Evolutionary conservation across 768 basidiomycete genomes (phyloP).

Genomic region (Termitomyces sp.): DNA sequence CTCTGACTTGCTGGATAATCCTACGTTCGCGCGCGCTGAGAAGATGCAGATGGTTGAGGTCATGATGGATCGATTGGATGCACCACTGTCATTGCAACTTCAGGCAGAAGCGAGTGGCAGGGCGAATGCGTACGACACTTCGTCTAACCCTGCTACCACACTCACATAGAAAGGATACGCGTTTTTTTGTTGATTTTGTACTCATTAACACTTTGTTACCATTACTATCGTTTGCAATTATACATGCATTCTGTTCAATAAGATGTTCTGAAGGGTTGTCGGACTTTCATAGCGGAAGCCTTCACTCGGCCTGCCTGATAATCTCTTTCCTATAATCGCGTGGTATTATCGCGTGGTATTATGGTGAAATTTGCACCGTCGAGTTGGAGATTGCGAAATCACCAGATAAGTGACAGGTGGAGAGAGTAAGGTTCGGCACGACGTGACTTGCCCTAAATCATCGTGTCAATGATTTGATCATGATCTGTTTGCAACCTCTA

Average conservation of each 20-base stretch:
- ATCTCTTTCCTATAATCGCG: neutral
- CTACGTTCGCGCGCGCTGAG: neutral
- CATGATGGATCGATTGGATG: neutral
- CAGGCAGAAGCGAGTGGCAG: neutral
- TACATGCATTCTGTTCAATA: too few species aligned
- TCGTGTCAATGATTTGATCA: neutral
- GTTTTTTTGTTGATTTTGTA: neutral
- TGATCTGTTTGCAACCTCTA: neutral
- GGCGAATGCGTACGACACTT: neutral
- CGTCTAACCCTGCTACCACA: neutral
- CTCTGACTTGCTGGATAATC: neutral
- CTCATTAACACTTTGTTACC: neutral
- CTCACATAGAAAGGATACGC: neutral
- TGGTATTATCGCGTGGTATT: neutral
- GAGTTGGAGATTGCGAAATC: neutral
- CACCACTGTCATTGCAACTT: neutral
- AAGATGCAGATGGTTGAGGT: neutral
- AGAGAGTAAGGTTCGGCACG: neutral
- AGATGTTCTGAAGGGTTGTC: neutral
- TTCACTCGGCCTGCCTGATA: neutral
- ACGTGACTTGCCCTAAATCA: conserved; percentile 2
- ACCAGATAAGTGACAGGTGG: neutral
- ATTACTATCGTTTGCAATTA: neutral
- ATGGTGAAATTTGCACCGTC: neutral
- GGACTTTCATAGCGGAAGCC: neutral